phyloP scores from a whole-genome alignment of 2,329 filamentous ascomycete genomes.

The Zasmidium cellare region DNA sequence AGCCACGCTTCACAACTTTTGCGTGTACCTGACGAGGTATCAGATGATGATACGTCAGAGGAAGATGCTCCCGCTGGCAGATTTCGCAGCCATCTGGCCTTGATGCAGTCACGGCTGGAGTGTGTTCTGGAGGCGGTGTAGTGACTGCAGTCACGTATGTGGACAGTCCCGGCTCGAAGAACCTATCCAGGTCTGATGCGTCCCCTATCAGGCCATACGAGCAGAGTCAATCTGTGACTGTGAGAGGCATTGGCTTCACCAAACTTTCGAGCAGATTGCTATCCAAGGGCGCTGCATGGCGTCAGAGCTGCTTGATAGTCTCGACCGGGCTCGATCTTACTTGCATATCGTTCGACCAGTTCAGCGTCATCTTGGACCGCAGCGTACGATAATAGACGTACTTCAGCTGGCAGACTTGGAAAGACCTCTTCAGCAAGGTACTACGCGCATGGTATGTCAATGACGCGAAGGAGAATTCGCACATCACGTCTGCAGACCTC shows the following conservation, averaged over 20 bases:
- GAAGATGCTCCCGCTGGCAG: conserved; percentile 72
- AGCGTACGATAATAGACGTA: conserved; percentile 64
- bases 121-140: conserved; percentile 64
- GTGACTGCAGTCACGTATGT: conserved; percentile 61
- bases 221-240: conserved; percentile 65
- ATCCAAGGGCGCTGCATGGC: conserved; percentile 45
- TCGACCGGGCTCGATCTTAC: conserved; percentile 26
- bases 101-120: conserved; percentile 45
- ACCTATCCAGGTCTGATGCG: conserved; percentile 47
- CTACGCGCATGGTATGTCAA: conserved; percentile 31
- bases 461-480: neutral
- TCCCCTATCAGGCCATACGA: conserved; percentile 65
- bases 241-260: conserved; percentile 57
- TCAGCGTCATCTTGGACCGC: conserved; percentile 50
- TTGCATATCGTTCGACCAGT: conserved; percentile 57
- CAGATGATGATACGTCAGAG: conserved; percentile 79
- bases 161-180: conserved; percentile 64
- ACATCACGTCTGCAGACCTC: conserved; percentile 49
- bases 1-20: conserved; percentile 73
- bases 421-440: conserved; percentile 74
- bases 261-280: conserved; percentile 42
- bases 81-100: conserved; percentile 68
- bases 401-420: conserved; percentile 58
- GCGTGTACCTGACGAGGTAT: conserved; percentile 77
- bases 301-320: neutral